Percentiles rank a stretch among this genome's conserved stretches.
phyloP scores from a whole-genome alignment of 2,329 filamentous ascomycete species.

The Raffaelea arxii region DNA sequence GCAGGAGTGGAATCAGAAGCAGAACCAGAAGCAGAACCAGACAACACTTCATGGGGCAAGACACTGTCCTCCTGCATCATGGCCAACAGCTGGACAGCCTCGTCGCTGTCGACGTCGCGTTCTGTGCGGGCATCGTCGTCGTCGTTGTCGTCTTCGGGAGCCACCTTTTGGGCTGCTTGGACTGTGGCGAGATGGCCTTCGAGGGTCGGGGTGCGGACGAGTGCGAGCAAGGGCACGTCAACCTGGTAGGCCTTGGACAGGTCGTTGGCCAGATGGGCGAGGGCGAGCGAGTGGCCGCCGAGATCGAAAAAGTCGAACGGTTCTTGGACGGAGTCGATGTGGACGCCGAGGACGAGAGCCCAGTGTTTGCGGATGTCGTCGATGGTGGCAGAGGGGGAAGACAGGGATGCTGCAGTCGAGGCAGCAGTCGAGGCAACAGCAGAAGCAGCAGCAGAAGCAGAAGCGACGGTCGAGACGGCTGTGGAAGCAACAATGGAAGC shows the following conservation, averaged over 20 bases:
- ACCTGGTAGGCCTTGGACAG: constrained; percentile 63
- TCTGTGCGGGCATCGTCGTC: too few relatives aligned
- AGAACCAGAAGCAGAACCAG: constrained; percentile 42
- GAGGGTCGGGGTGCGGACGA: constrained; percentile 63
- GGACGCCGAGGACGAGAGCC: constrained; percentile 60
- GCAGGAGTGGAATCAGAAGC: constrained; percentile 59
- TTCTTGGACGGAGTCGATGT: constrained; percentile 50
- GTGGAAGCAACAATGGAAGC: too few relatives aligned
- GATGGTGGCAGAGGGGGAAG: constrained; percentile 34
- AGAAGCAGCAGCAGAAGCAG: too few relatives aligned
- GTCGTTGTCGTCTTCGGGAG: constrained; percentile 30
- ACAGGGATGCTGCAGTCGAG: constrained; percentile 50
- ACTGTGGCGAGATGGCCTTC: constrained; percentile 64
- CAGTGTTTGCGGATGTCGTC: constrained; percentile 62
- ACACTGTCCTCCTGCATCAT: constrained; percentile 27
- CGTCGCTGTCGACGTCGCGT: constrained; percentile 26
- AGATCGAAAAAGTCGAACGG: constrained; percentile 76
- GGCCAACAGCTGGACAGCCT: constrained; percentile 1
- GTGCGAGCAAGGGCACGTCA: constrained; percentile 58
- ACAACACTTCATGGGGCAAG: constrained; percentile 60
- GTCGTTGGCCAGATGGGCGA: constrained; percentile 67
- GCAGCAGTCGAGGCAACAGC: too few relatives aligned
- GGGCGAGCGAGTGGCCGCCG: constrained; percentile 66
- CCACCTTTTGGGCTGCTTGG: constrained; percentile 59
- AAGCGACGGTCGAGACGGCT: too few relatives aligned